Evolutionary conservation across 306 rosid species (phyloP).

Genomic region (Amphicarpaea edgeworthii): DNA sequence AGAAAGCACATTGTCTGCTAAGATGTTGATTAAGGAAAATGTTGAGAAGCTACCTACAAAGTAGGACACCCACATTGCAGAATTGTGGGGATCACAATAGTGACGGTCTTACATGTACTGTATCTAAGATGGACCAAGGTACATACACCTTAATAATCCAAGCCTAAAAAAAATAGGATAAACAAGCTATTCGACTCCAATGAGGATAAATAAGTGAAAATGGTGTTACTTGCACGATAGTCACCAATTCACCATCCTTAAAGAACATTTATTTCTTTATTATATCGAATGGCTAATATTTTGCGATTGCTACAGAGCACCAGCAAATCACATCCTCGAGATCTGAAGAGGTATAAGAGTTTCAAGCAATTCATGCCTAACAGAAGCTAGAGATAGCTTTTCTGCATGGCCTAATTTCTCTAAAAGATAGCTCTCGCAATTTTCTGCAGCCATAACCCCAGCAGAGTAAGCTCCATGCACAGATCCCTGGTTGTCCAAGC

Average conservation of each 20-base stretch:
- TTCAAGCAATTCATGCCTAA: constrained; percentile 53
- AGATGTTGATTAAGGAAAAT: constrained; percentile 35
- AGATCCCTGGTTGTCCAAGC: constrained; percentile 79
- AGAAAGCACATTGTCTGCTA: constrained; percentile 16
- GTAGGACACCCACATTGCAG: not conserved
- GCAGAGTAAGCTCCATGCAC: constrained; percentile 76
- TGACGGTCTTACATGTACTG: not conserved
- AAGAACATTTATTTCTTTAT: not conserved
- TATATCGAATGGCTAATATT: constrained; percentile 16
- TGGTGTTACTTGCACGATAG: not conserved
- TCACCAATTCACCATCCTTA: not conserved
- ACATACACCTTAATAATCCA: not conserved
- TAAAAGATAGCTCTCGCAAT: constrained; percentile 49
- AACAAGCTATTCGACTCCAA: not conserved
- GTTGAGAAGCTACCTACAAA: constrained; percentile 20
- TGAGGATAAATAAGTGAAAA: not conserved
- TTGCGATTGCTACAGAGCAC: constrained; percentile 15
- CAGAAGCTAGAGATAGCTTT: constrained; percentile 44
- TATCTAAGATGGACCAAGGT: not conserved
- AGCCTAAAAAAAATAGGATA: not conserved
- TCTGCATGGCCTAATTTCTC: constrained; percentile 51
- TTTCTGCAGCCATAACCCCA: constrained; percentile 63
- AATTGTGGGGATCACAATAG: not conserved
- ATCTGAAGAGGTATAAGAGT: constrained; percentile 62
- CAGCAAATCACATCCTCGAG: constrained; percentile 56